Base-by-base conservation (phyloP, 768 basidiomycete species). In the Boletus edulis region DNA sequence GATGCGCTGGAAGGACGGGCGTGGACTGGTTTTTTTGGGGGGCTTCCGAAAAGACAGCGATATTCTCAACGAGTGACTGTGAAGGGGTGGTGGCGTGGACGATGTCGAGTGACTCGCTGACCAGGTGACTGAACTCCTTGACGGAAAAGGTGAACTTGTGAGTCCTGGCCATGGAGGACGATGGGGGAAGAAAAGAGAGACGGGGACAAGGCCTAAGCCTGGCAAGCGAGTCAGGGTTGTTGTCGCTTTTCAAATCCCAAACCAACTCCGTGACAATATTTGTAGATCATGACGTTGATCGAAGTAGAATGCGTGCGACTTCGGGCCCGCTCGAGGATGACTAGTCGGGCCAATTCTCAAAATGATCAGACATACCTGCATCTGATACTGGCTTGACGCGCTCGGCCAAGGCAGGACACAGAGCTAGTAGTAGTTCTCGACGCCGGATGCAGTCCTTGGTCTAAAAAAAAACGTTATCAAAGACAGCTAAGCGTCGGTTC, bases 81-180 rank as follows among this genome's bases (percentile, higher is more conserved):
- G 62, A 46, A 24, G 44, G 40, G 53, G 31, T 8, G 53, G 31
- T 8, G 46, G 37, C 34, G 34, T 50, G 43, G 15, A 54, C 43
- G 24, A 63, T 37, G 52, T 72, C 69, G 13, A 69, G 63, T 18
- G 70, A 72, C 62, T 70, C 70, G 62, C 62, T 59, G 56, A 72
- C 59, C 61, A 72, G 65, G 54, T 69, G 69, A 57, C 65, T 72
- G 39, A 72, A 72, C 59, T 70, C 71, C 43, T 53, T 69, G 49
- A 72, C 37, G 4, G 68, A 55, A 52, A 70, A 58, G 22, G 70
- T 69, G 52, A 58, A 41, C 49, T 66, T 68, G 31, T 63, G 59
- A 6, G 65, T 52, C 47, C 68, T 59, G 56, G 68, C 59, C 67
- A 70, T 70, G 57, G 49, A 43, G 48, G 52, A 10, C 3, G 38